phyloP scores from a whole-genome alignment of 345 rosid species.

The Odontarrhena argentea region DNA sequence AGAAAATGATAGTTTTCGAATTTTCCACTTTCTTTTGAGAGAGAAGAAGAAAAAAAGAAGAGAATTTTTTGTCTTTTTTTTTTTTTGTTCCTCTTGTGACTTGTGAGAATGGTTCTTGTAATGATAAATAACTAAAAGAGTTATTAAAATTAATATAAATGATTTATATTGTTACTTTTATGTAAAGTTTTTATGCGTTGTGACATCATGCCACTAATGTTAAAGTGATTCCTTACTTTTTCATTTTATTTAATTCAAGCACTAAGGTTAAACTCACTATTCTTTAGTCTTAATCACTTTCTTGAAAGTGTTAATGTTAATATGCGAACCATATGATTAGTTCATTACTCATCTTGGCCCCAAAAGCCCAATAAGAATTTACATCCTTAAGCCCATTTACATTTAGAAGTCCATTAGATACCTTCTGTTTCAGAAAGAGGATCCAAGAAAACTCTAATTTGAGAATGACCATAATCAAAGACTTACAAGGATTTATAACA shows the following conservation, averaged over 20 bases:
- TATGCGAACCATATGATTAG: background rate
- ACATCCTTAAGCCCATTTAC: background rate
- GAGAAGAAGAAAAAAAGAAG: constrained; percentile 19
- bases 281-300: too few relatives aligned
- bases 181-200: constrained; percentile 23
- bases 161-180: background rate
- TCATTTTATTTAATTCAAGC: background rate
- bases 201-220: constrained; percentile 17
- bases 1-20: constrained; percentile 35
- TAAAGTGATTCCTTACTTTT: background rate
- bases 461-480: background rate
- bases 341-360: background rate
- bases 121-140: constrained; percentile 31
- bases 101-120: constrained; percentile 17
- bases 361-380: background rate
- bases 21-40: constrained; percentile 30
- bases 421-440: background rate
- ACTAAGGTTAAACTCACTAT: background rate
- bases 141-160: constrained; percentile 20
- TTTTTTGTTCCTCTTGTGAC: constrained; percentile 1
- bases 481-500: background rate
- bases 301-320: background rate
- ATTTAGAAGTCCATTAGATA: background rate
- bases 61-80: background rate
- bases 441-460: background rate